These are phyloP conservation scores for Schoenoplectus triqueter DNA, from an alignment of 202 grass and related monocot species.

Conservation along the genomic window DNA sequence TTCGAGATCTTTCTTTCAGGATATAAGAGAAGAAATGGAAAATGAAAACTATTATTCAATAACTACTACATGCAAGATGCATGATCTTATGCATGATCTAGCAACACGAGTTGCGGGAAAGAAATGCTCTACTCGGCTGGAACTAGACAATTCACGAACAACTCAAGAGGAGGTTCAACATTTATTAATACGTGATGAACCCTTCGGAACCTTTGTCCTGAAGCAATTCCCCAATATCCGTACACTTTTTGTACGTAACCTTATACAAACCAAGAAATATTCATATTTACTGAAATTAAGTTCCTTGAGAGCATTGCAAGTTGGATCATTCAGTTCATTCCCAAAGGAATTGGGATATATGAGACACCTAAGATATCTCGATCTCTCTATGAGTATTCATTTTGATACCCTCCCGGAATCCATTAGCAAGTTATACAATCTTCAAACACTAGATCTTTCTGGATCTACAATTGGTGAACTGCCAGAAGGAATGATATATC, in stretches of 20 bases:
- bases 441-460: conserved; percentile 37
- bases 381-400: neutral
- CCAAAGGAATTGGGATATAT: neutral
- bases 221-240: accelerated
- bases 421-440: conserved; percentile 21
- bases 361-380: conserved; percentile 36
- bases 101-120: conserved; percentile 19
- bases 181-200: neutral
- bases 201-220: neutral
- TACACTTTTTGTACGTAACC: neutral
- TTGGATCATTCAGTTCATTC: too few relatives aligned
- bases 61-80: conserved; percentile 23
- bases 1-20: conserved; percentile 52
- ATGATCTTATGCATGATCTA: conserved; percentile 51
- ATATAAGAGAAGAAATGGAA: neutral
- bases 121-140: conserved; percentile 2
- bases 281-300: conserved; percentile 10
- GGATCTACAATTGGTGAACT: accelerated
- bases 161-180: neutral
- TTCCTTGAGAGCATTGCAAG: neutral
- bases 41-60: neutral
- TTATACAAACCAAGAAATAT: neutral
- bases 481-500: conserved; percentile 39
- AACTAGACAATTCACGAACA: neutral
- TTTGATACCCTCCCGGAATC: too few relatives aligned